Evolutionary conservation across 306 rosid species (phyloP).

Genomic region (Quercus robur): DNA sequence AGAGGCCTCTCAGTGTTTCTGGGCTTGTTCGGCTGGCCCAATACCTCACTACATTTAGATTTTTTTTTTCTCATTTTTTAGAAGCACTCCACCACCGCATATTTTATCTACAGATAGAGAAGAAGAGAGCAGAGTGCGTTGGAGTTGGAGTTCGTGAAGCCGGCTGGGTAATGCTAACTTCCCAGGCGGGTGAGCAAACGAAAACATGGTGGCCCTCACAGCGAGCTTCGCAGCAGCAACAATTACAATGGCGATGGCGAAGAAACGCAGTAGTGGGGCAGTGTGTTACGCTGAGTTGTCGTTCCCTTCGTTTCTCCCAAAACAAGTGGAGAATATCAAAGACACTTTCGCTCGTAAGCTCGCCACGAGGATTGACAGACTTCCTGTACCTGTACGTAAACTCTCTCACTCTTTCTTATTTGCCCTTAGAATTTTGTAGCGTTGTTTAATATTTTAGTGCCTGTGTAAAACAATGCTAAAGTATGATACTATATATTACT

Average conservation of each 20-base stretch:
- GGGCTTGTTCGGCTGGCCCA: too few relatives aligned
- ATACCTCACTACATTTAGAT: too few relatives aligned
- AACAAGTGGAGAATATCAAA: slow-evolving; percentile 53
- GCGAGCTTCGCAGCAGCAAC: not conserved
- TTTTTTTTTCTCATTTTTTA: too few relatives aligned
- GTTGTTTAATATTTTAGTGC: too few relatives aligned
- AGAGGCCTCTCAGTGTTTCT: too few relatives aligned
- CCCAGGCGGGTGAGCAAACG: slow-evolving; percentile 4
- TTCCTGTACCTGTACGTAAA: slow-evolving; percentile 53
- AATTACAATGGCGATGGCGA: not conserved
- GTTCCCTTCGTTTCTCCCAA: slow-evolving; percentile 86
- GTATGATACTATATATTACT: too few relatives aligned
- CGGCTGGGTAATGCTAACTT: too few relatives aligned
- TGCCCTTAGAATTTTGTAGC: too few relatives aligned
- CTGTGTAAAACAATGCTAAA: too few relatives aligned
- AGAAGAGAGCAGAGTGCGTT: not conserved
- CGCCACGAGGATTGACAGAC: slow-evolving; percentile 65
- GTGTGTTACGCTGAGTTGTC: slow-evolving; percentile 14
- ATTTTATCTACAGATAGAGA: not conserved
- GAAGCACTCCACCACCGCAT: too few relatives aligned
- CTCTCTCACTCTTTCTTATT: not conserved
- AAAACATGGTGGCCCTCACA: slow-evolving; percentile 32
- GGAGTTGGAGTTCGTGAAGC: too few relatives aligned
- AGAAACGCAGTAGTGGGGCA: slow-evolving; percentile 20
- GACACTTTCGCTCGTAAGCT: slow-evolving; percentile 70